Evolutionary conservation across 495 filamentous ascomycete genomes (phyloP).

Genomic region (Jackrogersella minutella): DNA sequence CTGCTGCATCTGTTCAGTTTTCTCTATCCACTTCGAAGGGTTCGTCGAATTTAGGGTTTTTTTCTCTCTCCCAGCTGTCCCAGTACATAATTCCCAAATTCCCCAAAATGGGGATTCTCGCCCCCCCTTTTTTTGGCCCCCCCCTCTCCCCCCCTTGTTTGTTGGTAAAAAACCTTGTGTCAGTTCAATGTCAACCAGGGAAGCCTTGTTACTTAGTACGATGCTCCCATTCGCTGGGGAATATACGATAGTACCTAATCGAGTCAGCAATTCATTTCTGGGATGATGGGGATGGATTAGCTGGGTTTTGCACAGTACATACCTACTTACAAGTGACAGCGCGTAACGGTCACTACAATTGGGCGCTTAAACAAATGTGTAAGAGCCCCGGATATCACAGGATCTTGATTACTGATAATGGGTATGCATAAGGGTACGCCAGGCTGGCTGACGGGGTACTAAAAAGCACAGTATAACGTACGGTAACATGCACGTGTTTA

Average conservation of each 20-base stretch:
- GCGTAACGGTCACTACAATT: not conserved
- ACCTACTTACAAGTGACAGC: not conserved
- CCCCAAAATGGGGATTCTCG: conserved; percentile 15
- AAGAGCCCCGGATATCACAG: not conserved
- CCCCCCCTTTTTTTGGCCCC: not conserved
- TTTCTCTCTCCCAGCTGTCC: too few relatives aligned
- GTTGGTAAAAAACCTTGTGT: not conserved
- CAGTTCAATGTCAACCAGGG: not conserved
- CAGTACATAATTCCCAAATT: too few relatives aligned
- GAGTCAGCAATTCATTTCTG: not conserved
- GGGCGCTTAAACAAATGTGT: conserved; percentile 20
- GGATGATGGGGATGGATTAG: not conserved
- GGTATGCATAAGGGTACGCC: too few relatives aligned
- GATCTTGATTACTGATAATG: too few relatives aligned
- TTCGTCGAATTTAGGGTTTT: conserved; percentile 12
- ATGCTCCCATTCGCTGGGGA: not conserved
- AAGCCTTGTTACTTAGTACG: not conserved
- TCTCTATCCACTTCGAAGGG: conserved; percentile 14
- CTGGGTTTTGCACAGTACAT: not conserved
- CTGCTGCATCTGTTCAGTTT: conserved; percentile 19
- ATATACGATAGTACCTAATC: not conserved
- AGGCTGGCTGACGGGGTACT: too few relatives aligned
- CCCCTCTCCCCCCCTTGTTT: conserved; percentile 4
- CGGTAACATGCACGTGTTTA: conserved; percentile 3
- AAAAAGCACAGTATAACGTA: not conserved